Conservation (phyloP, 2,329 filamentous ascomycete species). For the Trichoderma afroharzianum region DNA sequence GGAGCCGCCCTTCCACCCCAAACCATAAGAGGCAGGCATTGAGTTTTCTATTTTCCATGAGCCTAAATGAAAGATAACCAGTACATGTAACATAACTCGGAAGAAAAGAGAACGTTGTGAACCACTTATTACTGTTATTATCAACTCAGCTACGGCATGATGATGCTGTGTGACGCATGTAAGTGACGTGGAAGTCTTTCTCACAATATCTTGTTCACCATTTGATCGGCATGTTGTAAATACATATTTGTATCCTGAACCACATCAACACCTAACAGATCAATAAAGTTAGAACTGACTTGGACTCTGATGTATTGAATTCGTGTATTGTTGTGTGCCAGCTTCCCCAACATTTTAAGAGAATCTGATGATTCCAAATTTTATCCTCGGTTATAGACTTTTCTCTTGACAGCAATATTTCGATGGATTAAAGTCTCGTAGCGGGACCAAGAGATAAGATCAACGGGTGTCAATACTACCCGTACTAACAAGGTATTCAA, state of each 20-base stretch:
- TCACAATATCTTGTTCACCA: no score
- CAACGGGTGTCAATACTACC: not conserved
- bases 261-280: no score
- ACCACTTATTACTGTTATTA: no score
- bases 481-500: not conserved
- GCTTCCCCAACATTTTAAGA: not conserved
- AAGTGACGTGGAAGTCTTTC: no score
- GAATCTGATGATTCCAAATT: not conserved
- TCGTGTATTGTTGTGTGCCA: not conserved
- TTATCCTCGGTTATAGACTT: not conserved
- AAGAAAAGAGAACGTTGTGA: not conserved
- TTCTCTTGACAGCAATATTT: not conserved
- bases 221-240: not conserved
- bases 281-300: not conserved
- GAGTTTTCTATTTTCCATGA: not conserved
- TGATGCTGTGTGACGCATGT: no score
- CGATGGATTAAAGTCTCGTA: not conserved
- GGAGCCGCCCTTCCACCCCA: not conserved
- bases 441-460: not conserved
- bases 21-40: not conserved
- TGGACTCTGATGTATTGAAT: not conserved
- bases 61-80: not conserved
- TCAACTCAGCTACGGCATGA: no score
- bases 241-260: not conserved
- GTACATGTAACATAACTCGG: not conserved